Conservation (phyloP, 768 basidiomycete genomes). For the Pleurotus pulmonarius region DNA sequence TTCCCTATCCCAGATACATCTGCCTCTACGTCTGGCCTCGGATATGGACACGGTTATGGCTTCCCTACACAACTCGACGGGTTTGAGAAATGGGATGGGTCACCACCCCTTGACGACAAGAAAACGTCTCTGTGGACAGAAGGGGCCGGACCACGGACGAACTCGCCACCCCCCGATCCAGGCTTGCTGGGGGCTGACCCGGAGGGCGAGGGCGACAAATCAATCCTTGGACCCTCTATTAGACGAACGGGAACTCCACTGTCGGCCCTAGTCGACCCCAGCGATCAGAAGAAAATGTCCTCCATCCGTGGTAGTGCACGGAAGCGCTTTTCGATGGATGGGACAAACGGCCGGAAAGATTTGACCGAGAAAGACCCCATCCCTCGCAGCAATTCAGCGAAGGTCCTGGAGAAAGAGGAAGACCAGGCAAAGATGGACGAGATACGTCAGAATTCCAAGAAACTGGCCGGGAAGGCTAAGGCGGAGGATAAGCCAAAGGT, state of each 20-base stretch:
- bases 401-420: not conserved
- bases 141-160: not conserved
- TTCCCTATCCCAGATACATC: not conserved
- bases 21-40: not conserved
- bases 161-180: not conserved
- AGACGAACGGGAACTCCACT: not conserved
- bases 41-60: not conserved
- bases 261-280: not conserved
- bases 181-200: not conserved
- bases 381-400: not conserved
- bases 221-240: slow-evolving; percentile 1
- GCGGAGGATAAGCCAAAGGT: not conserved
- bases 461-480: not conserved
- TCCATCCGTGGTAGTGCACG: not conserved
- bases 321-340: not conserved
- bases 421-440: slow-evolving; percentile 2
- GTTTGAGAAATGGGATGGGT: not conserved
- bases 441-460: slow-evolving; percentile 1
- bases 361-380: not conserved
- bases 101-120: not conserved
- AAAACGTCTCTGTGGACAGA: not conserved
- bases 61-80: not conserved
- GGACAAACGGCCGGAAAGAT: not conserved
- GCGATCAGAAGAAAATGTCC: not conserved
- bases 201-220: not conserved